These are phyloP conservation scores for Malassezia equina DNA, from an alignment of 1,284 basidiomycete genomes.

Conservation along the genomic window DNA sequence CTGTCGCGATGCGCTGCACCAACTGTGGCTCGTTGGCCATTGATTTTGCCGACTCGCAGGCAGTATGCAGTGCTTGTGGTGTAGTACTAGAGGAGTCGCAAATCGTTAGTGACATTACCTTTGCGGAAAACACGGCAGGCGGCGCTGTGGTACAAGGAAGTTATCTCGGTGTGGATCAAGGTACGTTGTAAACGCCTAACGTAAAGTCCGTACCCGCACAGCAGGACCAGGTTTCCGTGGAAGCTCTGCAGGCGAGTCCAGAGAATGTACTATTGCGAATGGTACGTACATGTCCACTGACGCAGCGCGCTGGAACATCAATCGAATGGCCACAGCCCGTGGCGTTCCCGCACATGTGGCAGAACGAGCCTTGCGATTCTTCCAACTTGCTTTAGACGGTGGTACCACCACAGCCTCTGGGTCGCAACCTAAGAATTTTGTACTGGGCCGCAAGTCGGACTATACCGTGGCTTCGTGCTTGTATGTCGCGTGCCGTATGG, in stretches of 20 bases:
- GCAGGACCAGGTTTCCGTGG: conserved; percentile 41
- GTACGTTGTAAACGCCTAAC: conserved; percentile 54
- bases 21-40: conserved; percentile 36
- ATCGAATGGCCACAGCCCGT: conserved; percentile 66
- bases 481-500: conserved; percentile 84
- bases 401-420: conserved; percentile 30
- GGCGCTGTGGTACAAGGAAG: conserved; percentile 91
- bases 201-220: conserved; percentile 28
- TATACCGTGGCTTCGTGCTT: conserved; percentile 92
- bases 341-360: conserved; percentile 69
- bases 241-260: conserved; percentile 45
- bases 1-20: conserved; percentile 30
- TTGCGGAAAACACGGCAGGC: conserved; percentile 82
- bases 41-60: conserved; percentile 35
- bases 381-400: conserved; percentile 85
- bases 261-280: conserved; percentile 79
- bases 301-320: conserved; percentile 68
- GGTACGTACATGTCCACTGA: conserved; percentile 52
- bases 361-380: conserved; percentile 73
- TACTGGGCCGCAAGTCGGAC: conserved; percentile 67
- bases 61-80: conserved; percentile 43
- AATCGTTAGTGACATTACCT: conserved; percentile 84
- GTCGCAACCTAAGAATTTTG: conserved; percentile 41
- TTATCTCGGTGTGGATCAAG: conserved; percentile 81
- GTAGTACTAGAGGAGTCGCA: conserved; percentile 80